Conservation (phyloP, 805 yeast genomes). For the Priceomyces haplophilus region DNA sequence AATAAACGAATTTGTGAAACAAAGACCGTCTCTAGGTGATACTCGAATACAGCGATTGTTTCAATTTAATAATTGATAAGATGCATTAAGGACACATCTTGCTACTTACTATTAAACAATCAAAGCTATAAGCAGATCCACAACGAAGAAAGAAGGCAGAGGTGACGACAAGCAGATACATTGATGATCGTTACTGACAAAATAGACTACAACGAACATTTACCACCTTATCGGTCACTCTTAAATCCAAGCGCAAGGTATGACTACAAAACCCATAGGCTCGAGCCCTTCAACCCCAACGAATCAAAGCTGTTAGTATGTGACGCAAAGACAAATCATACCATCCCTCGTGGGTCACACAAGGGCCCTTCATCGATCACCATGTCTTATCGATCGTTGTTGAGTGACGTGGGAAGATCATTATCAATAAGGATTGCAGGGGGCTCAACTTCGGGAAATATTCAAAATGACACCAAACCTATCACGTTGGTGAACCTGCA, state of each 20-base stretch:
- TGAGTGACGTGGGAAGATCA: conserved; percentile 47
- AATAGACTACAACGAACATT: conserved; percentile 27
- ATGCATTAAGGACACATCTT: too few species aligned
- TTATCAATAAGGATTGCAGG: conserved; percentile 22
- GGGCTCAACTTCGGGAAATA: conserved; percentile 13
- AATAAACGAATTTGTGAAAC: too few species aligned
- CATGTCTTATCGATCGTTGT: conserved; percentile 48
- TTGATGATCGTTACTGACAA: conserved; percentile 9
- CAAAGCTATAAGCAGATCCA: too few species aligned
- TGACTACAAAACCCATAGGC: conserved; percentile 48
- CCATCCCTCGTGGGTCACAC: neutral
- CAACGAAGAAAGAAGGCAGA: neutral
- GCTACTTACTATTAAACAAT: too few species aligned
- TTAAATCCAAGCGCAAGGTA: conserved; percentile 47
- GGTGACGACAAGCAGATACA: neutral
- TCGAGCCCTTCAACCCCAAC: conserved; percentile 34
- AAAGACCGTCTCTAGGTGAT: too few species aligned
- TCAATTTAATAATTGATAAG: too few species aligned
- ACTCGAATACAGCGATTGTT: too few species aligned
- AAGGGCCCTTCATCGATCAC: conserved; percentile 20
- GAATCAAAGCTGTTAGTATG: conserved; percentile 22
- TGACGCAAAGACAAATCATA: conserved; percentile 5
- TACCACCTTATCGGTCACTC: conserved; percentile 54
- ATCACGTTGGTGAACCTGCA: conserved; percentile 7
- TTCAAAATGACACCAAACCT: conserved; percentile 7